Evolutionary conservation across 805 yeast species (phyloP).

Genomic region (Yarrowia sp.): DNA sequence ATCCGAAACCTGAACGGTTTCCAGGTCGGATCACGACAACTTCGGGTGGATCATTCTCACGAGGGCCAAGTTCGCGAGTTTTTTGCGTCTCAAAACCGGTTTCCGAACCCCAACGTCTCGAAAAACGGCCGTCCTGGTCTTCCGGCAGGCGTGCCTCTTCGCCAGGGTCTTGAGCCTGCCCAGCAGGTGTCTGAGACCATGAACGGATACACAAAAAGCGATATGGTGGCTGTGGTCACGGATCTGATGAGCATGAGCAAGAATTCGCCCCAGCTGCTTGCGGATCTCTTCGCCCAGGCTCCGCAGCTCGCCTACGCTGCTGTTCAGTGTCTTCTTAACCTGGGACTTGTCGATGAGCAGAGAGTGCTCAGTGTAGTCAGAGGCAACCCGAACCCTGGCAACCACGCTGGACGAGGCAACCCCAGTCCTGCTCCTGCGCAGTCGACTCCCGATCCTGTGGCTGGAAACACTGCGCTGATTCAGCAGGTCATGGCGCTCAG

Average conservation of each 20-base stretch:
- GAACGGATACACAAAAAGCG: constrained; percentile 42
- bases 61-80: constrained; percentile 68
- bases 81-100: constrained; percentile 54
- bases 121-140: constrained; percentile 33
- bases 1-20: constrained; percentile 83
- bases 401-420: background rate
- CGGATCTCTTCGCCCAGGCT: constrained; percentile 56
- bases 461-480: constrained; percentile 42
- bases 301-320: constrained; percentile 84
- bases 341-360: constrained; percentile 38
- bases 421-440: background rate
- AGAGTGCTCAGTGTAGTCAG: background rate
- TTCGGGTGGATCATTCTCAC: constrained; percentile 73
- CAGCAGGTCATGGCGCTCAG: constrained; percentile 52
- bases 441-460: background rate
- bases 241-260: constrained; percentile 61
- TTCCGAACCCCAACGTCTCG: background rate
- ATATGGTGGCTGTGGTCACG: constrained; percentile 49
- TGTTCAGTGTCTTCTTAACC: constrained; percentile 63
- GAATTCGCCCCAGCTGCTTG: constrained; percentile 57
- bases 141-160: constrained; percentile 53
- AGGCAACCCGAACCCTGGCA: background rate
- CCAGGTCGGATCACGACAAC: constrained; percentile 63
- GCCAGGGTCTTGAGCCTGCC: constrained; percentile 40
- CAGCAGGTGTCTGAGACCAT: constrained; percentile 50